Evolutionary conservation across 2,329 filamentous ascomycete species (phyloP).

Genomic region (Macrophomina pseudophaseolina): DNA sequence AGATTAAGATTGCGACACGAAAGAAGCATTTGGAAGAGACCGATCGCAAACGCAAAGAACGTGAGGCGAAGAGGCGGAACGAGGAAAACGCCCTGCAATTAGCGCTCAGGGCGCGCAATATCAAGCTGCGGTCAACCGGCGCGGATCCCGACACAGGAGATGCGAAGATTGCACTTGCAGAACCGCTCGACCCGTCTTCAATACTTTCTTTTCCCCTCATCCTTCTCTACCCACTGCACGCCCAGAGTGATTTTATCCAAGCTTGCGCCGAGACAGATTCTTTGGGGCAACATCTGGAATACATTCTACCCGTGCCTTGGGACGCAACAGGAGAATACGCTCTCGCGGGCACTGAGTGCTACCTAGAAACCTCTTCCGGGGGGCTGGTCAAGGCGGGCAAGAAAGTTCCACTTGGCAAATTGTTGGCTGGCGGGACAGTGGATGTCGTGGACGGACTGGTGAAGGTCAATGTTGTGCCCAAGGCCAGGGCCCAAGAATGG

Average conservation of each 20-base stretch:
- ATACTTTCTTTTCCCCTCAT: conserved; percentile 77
- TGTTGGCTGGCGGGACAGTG: conserved; percentile 75
- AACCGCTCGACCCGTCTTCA: conserved; percentile 74
- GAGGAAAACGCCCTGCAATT: conserved; percentile 59
- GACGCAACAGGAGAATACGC: conserved; percentile 71
- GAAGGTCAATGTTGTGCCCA: conserved; percentile 81
- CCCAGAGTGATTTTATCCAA: conserved; percentile 91
- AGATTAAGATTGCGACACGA: conserved; percentile 66
- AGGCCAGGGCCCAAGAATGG: conserved; percentile 71
- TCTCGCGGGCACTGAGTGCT: conserved; percentile 71
- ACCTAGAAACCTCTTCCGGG: conserved; percentile 80
- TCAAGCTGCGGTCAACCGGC: conserved; percentile 69
- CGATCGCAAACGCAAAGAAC: conserved; percentile 61
- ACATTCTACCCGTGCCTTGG: conserved; percentile 90
- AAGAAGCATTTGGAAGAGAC: conserved; percentile 62
- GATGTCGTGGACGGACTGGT: conserved; percentile 89
- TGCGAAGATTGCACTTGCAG: conserved; percentile 71
- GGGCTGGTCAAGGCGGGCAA: conserved; percentile 89
- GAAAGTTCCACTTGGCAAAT: conserved; percentile 77
- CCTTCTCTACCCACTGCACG: conserved; percentile 80
- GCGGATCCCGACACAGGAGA: conserved; percentile 88
- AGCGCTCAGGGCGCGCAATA: conserved; percentile 70
- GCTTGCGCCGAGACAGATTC: conserved; percentile 78
- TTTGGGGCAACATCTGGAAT: conserved; percentile 77
- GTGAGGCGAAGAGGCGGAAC: conserved; percentile 59